phyloP scores from a whole-genome alignment of 2,329 filamentous ascomycete species.

The Arthroderma uncinatum region DNA sequence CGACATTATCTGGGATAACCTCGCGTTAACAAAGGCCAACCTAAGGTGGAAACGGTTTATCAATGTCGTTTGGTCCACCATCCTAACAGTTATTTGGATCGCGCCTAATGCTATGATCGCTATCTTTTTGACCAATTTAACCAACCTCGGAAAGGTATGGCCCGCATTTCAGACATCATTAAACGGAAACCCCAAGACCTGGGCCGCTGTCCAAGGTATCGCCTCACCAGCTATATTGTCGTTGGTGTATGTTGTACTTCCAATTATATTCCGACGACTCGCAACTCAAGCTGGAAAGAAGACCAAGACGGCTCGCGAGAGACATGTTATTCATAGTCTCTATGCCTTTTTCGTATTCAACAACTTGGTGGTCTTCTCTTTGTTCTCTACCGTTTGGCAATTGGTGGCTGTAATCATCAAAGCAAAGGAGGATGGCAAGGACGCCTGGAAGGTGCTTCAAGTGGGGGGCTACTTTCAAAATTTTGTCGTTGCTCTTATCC shows the following conservation, averaged over 20 bases:
- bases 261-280: slow-evolving; percentile 80
- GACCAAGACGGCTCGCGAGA: slow-evolving; percentile 83
- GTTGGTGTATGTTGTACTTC: slow-evolving; percentile 73
- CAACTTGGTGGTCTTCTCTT: slow-evolving; percentile 85
- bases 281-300: slow-evolving; percentile 74
- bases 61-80: slow-evolving; percentile 71
- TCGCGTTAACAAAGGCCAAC: slow-evolving; percentile 57
- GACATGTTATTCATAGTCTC: slow-evolving; percentile 79
- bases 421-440: slow-evolving; percentile 44
- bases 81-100: slow-evolving; percentile 77
- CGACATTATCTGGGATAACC: slow-evolving; percentile 93
- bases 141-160: slow-evolving; percentile 73
- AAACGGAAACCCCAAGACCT: slow-evolving; percentile 52
- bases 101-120: slow-evolving; percentile 89
- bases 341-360: slow-evolving; percentile 98
- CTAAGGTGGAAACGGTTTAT: slow-evolving; percentile 62
- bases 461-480: slow-evolving; percentile 51
- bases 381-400: slow-evolving; percentile 73
- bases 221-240: slow-evolving; percentile 78
- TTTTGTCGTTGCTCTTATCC: slow-evolving; percentile 64
- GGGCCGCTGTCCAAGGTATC: slow-evolving; percentile 88
- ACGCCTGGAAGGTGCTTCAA: slow-evolving; percentile 59
- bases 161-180: slow-evolving; percentile 57
- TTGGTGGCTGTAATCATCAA: slow-evolving; percentile 58
- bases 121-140: slow-evolving; percentile 79